Percentiles rank a stretch among this genome's conserved stretches.
phyloP scores from a whole-genome alignment of 1,139 yeast genomes.

The Debaryomycetaceae sp. region DNA sequence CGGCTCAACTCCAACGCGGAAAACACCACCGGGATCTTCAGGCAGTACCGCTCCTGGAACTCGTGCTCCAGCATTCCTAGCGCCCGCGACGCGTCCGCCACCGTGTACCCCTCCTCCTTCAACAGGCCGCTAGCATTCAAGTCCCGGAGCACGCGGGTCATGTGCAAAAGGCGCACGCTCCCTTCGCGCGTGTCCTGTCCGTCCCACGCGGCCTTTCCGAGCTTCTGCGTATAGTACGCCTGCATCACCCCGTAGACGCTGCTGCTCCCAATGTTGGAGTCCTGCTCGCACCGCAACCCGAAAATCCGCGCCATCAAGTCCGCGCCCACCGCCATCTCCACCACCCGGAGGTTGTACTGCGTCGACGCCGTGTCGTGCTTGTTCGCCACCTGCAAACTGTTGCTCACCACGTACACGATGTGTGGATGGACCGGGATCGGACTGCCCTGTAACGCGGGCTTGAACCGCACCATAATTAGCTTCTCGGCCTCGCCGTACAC shows the following conservation, averaged over 20 bases:
- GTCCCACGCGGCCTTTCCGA: constrained; percentile 32
- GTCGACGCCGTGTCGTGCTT: constrained; percentile 63
- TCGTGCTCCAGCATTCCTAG: constrained; percentile 34
- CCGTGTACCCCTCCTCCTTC: constrained; percentile 35
- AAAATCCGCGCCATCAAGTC: constrained; percentile 42
- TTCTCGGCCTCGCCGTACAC: constrained; percentile 54
- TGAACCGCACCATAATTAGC: constrained; percentile 52
- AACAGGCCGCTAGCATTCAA: constrained; percentile 20
- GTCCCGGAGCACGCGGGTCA: constrained; percentile 18
- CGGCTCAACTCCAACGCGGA: constrained; percentile 44
- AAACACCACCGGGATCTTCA: constrained; percentile 47
- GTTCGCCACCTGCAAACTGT: constrained; percentile 52
- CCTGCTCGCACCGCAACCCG: constrained; percentile 33
- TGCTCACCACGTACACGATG: constrained; percentile 50
- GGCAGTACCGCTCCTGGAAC: constrained; percentile 35
- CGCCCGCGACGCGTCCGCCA: constrained; percentile 36
- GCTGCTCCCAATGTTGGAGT: constrained; percentile 51
- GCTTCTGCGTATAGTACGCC: constrained; percentile 26
- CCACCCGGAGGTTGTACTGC: constrained; percentile 61
- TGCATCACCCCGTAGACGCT: constrained; percentile 59
- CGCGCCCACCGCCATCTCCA: constrained; percentile 58
- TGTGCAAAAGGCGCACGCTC: constrained; percentile 23
- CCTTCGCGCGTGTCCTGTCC: constrained; percentile 38
- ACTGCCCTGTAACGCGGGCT: constrained; percentile 45
- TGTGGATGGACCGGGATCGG: constrained; percentile 41